A percentile compares a stretch with the other conserved stretches of the same genome.
phyloP scores from a whole-genome alignment of 2,329 filamentous ascomycete species.

The Colletotrichum cuscutae region DNA sequence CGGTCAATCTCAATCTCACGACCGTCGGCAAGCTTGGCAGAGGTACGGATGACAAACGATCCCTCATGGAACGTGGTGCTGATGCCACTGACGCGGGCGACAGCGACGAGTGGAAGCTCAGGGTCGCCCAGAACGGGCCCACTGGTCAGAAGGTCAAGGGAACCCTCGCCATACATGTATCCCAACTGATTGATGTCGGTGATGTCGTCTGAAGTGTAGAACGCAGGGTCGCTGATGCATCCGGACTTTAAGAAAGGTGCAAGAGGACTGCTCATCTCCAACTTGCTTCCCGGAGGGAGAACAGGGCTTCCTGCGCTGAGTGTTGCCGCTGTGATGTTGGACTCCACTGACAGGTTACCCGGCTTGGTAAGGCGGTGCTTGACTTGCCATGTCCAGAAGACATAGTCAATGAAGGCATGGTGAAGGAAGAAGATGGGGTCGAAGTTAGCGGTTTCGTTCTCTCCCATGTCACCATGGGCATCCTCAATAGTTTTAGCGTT shows the following conservation, averaged over 20 bases:
- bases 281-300: background rate
- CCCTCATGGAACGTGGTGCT: background rate
- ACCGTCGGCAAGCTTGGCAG: background rate
- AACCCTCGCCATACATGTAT: background rate
- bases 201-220: background rate
- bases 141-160: background rate
- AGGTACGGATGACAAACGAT: background rate
- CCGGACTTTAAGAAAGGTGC: background rate
- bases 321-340: background rate
- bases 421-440: constrained; percentile 1
- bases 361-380: background rate
- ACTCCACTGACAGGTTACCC: background rate
- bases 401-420: background rate
- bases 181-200: background rate
- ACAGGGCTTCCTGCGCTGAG: background rate
- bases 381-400: constrained; percentile 1
- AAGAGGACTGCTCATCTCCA: background rate
- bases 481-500: constrained; percentile 27
- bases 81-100: background rate
- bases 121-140: background rate
- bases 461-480: constrained; percentile 45
- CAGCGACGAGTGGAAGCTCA: background rate
- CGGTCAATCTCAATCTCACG: background rate
- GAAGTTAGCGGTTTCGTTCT: constrained; percentile 44
- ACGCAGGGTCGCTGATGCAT: background rate